These are phyloP conservation scores for Ceratorhiza oryzae-sativae DNA, from an alignment of 1,284 basidiomycete species.

Conservation along the genomic window DNA sequence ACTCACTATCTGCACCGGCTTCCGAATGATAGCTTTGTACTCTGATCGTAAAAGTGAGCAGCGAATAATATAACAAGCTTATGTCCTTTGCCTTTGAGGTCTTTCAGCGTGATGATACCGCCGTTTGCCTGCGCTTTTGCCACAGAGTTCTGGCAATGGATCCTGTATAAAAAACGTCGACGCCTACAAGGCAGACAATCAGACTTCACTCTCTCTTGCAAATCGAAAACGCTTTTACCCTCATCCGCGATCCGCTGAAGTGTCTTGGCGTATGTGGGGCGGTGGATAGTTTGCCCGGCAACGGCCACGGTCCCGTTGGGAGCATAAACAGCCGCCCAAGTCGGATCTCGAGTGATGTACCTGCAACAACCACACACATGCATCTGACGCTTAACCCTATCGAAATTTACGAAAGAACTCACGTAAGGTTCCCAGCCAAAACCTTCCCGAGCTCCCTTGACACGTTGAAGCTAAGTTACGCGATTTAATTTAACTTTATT, in stretches of 20 bases:
- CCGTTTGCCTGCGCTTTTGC: slow-evolving; percentile 28
- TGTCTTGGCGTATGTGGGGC: slow-evolving; percentile 36
- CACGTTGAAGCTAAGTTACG: slow-evolving; percentile 7
- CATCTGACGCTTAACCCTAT: background rate
- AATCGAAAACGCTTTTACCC: background rate
- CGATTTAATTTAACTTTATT: background rate
- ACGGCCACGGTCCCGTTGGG: slow-evolving; percentile 34
- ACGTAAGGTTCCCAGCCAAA: slow-evolving; percentile 27
- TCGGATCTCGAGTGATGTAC: slow-evolving; percentile 32
- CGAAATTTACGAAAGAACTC: background rate
- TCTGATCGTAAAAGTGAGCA: background rate
- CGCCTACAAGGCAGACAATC: background rate
- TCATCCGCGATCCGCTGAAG: slow-evolving; percentile 35
- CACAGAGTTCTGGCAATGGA: slow-evolving; percentile 26
- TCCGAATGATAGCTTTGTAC: slow-evolving; percentile 36
- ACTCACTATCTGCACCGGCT: slow-evolving; percentile 32
- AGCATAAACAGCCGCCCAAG: slow-evolving; percentile 31
- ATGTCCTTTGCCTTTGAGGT: slow-evolving; percentile 18
- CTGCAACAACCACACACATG: background rate
- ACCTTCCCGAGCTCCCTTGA: slow-evolving; percentile 32
- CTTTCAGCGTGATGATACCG: slow-evolving; percentile 35
- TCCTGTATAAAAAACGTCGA: slow-evolving; percentile 32
- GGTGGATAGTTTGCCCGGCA: slow-evolving; percentile 22
- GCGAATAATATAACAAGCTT: background rate
- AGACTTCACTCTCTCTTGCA: background rate